These are phyloP conservation scores for Cutaneotrichosporon spelunceum DNA, from an alignment of 1,284 basidiomycete species.

Conservation along the genomic window DNA sequence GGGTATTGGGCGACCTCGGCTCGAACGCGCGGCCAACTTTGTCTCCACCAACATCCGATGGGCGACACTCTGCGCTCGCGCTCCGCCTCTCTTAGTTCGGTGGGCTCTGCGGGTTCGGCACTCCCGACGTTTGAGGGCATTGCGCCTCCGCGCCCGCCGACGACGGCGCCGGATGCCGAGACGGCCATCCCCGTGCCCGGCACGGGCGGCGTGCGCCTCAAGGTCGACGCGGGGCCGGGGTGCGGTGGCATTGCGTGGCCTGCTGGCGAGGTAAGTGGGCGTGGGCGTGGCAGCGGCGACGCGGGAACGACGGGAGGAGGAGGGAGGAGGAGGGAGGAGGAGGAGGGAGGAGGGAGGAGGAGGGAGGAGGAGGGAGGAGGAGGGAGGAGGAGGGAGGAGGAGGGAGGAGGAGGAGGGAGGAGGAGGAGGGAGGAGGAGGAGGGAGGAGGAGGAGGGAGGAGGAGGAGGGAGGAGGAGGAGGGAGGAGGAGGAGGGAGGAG, in stretches of 20 bases:
- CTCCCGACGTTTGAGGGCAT: slow-evolving; percentile 39
- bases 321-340: no score
- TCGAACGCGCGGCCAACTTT: neutral
- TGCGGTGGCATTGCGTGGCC: slow-evolving; percentile 93
- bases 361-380: no score
- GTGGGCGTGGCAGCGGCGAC: no score
- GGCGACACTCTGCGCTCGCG: slow-evolving; percentile 4
- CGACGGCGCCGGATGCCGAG: slow-evolving; percentile 36
- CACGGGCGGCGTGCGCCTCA: slow-evolving; percentile 39
- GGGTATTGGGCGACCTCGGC: neutral
- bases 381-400: no score
- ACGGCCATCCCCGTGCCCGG: slow-evolving; percentile 32
- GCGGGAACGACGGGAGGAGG: no score
- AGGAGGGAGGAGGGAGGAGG: no score
- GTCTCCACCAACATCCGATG: neutral
- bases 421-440: no score
- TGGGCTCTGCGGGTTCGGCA: neutral
- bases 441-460: no score
- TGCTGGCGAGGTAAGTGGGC: slow-evolving; percentile 71
- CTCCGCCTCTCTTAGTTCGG: slow-evolving; percentile 7
- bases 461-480: no score
- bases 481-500: no score
- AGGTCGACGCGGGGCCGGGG: slow-evolving; percentile 73
- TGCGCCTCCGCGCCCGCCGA: slow-evolving; percentile 38
- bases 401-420: no score